Evolutionary conservation across 768 basidiomycete species (phyloP), one percentile per base, ranked within the genome.

Genomic region (Calocera viscosa): DNA sequence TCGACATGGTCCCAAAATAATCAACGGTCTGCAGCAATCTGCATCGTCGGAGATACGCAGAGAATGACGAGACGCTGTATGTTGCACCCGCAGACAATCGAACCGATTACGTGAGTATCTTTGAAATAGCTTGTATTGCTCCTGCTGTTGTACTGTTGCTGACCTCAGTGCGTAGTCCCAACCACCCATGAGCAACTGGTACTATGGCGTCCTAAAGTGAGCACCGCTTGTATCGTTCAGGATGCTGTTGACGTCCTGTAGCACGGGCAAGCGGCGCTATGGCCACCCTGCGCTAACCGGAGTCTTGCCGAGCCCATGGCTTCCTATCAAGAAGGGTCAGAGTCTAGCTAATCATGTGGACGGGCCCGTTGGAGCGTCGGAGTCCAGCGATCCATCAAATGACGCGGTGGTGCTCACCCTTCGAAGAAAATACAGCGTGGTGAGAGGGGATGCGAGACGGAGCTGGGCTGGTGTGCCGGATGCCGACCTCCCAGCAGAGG

Each of bases 231-330:
- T 40, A 1, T 10, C 12, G 38, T 34, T 11, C 1, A 19, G 35
- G 38, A 34, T 32, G 49, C 41, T 22, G 26, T 49, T 49, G n/a
- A 28, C 2, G 67, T n/a, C 40, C 67, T 71, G 69, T 60, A 93
- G 91, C 74, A 96, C 94, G n/a, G 93, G 93, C 11, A 92, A 94
- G 75, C 80, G 90, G 64, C 86, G 94, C 43, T 98, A 97, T 71
- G 94, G 91, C 0, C 95, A 97, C 74, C 95, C 95, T 2, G 95
- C 93, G 0, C 81, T 98, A 24, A 91, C 88, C n/a, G 95, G 95
- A 1, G 83, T 90, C 2, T 83, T 98, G 0, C 95, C 95, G 1
- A 86, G 88, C 67, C 94, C 95, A 0, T 98, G 95, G 95, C 82
- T 97, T 1, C 94, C 94, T 1, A 78, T 93, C 64, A 91, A 90